A percentile compares a stretch with the other conserved stretches of the same genome.
These are phyloP conservation scores for Serendipita sp. DNA, from an alignment of 1,284 basidiomycete species.

Conservation along the genomic window DNA sequence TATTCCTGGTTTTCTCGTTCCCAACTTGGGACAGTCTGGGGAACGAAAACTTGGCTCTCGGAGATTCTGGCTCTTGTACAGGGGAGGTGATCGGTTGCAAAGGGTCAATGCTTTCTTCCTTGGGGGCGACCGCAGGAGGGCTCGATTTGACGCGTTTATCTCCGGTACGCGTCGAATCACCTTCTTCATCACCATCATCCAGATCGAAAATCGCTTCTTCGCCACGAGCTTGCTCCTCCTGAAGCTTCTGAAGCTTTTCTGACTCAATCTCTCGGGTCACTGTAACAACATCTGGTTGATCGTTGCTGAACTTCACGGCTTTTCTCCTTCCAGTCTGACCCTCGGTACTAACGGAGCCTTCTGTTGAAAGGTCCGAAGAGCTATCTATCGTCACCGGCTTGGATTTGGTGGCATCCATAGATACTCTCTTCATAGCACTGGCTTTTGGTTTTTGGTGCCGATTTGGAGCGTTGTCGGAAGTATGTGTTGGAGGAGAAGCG, in stretches of 20 bases:
- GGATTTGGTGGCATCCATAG: background rate
- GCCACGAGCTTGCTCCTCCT: slow-evolving; percentile 3
- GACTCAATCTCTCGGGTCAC: background rate
- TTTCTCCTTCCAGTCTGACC: background rate
- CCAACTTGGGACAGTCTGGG: too few species aligned
- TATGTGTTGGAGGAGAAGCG: too few species aligned
- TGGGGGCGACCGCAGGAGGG: too few species aligned
- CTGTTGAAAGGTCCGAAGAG: background rate
- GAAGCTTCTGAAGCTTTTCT: background rate
- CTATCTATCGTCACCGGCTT: background rate
- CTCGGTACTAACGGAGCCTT: background rate
- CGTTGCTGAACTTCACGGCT: background rate
- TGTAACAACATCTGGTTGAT: slow-evolving; percentile 1
- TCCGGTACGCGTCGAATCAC: background rate
- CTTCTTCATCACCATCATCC: background rate
- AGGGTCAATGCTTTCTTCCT: too few species aligned
- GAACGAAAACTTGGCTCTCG: background rate
- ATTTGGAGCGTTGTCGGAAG: background rate
- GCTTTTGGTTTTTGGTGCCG: background rate
- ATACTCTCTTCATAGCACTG: background rate
- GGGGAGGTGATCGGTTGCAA: background rate
- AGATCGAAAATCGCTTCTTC: slow-evolving; percentile 6
- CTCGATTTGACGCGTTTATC: too few species aligned
- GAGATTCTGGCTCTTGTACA: background rate
- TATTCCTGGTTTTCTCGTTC: background rate